These are phyloP conservation scores for Phaeosphaeria sp. DNA, from an alignment of 2,329 filamentous ascomycete species.

Conservation along the genomic window DNA sequence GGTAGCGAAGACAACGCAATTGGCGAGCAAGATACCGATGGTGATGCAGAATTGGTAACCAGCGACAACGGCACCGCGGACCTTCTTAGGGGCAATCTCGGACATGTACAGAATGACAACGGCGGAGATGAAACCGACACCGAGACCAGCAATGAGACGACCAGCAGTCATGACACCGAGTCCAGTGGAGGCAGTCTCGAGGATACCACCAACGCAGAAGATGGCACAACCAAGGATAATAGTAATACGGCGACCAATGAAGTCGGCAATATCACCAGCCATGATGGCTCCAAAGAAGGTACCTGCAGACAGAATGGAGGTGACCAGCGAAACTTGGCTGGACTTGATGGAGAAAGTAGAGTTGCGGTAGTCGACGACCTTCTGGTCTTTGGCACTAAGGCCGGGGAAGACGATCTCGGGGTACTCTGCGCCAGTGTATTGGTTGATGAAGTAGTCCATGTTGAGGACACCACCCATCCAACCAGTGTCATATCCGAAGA, in stretches of 20 bases:
- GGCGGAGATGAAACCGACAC: conserved; percentile 75
- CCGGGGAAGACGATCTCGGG: conserved; percentile 49
- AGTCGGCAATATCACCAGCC: conserved; percentile 65
- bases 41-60: conserved; percentile 9
- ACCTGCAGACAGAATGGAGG: conserved; percentile 77
- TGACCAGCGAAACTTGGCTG: conserved; percentile 64
- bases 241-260: conserved; percentile 68
- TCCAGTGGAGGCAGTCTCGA: conserved; percentile 66
- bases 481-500: conserved; percentile 79
- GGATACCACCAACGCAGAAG: conserved; percentile 62
- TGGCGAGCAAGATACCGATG: conserved; percentile 72
- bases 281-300: conserved; percentile 77
- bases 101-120: conserved; percentile 74
- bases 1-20: conserved; percentile 77
- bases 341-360: conserved; percentile 34
- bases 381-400: conserved; percentile 64
- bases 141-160: conserved; percentile 75
- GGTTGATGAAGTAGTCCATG: conserved; percentile 49
- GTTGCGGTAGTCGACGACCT: conserved; percentile 65
- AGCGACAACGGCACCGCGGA: conserved; percentile 78
- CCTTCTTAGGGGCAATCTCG: conserved; percentile 73
- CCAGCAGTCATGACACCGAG: conserved; percentile 73
- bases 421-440: conserved; percentile 42
- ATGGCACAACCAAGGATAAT: conserved; percentile 68
- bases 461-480: conserved; percentile 73